A percentile compares a stretch with the other conserved stretches of the same genome.
phyloP scores from a whole-genome alignment of 2,329 filamentous ascomycete species.

The Cordyceps cateniannulata region DNA sequence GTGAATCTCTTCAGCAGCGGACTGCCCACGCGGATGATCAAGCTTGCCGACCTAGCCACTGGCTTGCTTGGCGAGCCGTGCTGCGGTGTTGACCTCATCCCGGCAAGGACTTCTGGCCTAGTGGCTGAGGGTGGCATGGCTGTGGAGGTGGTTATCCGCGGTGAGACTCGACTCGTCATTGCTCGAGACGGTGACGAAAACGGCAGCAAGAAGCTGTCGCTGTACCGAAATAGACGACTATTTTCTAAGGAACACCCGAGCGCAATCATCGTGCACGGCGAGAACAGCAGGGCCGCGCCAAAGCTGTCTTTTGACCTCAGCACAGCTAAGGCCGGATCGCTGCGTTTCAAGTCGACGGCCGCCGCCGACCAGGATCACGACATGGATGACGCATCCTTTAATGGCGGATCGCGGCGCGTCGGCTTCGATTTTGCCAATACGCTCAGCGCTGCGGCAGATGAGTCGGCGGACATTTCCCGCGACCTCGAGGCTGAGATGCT shows the following conservation, averaged over 20 bases:
- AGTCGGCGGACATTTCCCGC: constrained; percentile 41
- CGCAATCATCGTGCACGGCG: constrained; percentile 51
- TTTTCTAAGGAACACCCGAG: constrained; percentile 37
- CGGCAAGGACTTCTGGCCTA: constrained; percentile 22
- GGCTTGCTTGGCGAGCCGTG: constrained; percentile 53
- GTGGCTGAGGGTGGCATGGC: constrained; percentile 35
- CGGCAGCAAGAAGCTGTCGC: constrained; percentile 36
- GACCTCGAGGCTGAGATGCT: constrained; percentile 56
- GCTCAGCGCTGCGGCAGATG: constrained; percentile 47
- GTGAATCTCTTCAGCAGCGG: constrained; percentile 51
- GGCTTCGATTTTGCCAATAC: constrained; percentile 47
- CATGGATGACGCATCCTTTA: constrained; percentile 16
- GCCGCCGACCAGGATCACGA: constrained; percentile 21
- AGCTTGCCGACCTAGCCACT: constrained; percentile 44
- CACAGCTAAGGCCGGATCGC: constrained; percentile 33
- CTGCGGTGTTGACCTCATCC: constrained; percentile 42
- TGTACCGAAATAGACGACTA: constrained; percentile 28
- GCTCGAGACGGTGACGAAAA: constrained; percentile 47
- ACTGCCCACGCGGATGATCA: constrained; percentile 49
- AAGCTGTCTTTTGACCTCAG: constrained; percentile 46
- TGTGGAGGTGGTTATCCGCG: constrained; percentile 47
- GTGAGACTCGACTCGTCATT: constrained; percentile 49
- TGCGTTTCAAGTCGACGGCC: constrained; percentile 25
- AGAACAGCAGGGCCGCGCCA: constrained; percentile 26
- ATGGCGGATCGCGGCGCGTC: constrained; percentile 25